phyloP scores from a whole-genome alignment of 495 filamentous ascomycete genomes.

The Tuber microsphaerosporum region DNA sequence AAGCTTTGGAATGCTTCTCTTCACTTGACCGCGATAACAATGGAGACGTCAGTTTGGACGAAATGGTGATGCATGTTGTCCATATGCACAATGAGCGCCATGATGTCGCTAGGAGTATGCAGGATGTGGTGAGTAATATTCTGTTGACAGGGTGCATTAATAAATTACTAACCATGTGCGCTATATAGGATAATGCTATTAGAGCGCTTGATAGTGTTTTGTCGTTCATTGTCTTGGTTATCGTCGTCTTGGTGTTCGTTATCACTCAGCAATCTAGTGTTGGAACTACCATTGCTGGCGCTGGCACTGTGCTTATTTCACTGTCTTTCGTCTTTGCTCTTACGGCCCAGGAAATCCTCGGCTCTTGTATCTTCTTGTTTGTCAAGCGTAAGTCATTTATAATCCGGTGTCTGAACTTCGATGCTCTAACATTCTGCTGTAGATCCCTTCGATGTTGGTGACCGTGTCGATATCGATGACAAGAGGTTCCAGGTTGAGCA shows the following conservation, averaged over 20 bases:
- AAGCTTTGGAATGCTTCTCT: constrained; percentile 75
- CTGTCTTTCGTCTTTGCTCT: constrained; percentile 88
- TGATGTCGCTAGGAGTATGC: constrained; percentile 82
- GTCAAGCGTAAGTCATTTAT: constrained; percentile 72
- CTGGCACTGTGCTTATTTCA: constrained; percentile 87
- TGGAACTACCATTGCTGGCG: constrained; percentile 81
- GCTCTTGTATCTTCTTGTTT: constrained; percentile 95
- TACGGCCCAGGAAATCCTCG: constrained; percentile 87
- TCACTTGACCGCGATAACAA: constrained; percentile 80
- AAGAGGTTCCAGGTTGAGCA: constrained; percentile 78
- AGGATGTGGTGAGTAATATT: constrained; percentile 61
- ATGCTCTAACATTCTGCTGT: not conserved
- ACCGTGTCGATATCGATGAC: constrained; percentile 75
- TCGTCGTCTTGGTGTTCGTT: constrained; percentile 80
- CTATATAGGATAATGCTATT: constrained; percentile 64
- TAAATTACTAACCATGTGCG: not conserved
- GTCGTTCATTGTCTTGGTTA: constrained; percentile 65
- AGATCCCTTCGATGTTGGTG: constrained; percentile 71
- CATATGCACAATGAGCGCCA: constrained; percentile 77
- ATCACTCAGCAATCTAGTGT: constrained; percentile 44
- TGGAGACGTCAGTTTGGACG: constrained; percentile 86
- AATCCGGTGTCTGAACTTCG: not conserved
- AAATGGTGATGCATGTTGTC: constrained; percentile 83
- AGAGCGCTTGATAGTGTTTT: constrained; percentile 80
- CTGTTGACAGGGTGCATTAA: not conserved